Percentiles rank a stretch among this genome's conserved stretches.
Evolutionary conservation across 176 grass and related monocot species (phyloP).

Genomic region (Oryza glumipatula): DNA sequence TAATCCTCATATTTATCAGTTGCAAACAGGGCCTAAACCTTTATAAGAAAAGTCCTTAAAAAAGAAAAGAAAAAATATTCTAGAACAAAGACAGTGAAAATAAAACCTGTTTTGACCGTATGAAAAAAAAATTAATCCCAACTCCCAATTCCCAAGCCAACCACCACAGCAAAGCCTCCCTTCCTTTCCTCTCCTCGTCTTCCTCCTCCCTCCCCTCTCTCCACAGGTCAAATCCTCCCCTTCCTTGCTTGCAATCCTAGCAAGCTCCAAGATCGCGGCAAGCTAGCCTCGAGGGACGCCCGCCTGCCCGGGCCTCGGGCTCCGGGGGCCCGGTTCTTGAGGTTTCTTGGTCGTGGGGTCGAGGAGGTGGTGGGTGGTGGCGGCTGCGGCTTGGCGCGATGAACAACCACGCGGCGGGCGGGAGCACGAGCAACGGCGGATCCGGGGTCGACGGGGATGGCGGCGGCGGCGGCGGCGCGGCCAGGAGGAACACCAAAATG

Average conservation of each 20-base stretch:
- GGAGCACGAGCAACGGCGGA: conserved; percentile 47
- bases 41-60: no score
- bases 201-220: no score
- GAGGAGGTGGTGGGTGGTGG: not conserved
- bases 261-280: not conserved
- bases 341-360: not conserved
- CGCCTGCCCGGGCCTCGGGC: not conserved
- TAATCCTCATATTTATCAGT: no score
- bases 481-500: conserved; percentile 64
- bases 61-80: no score
- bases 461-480: conserved; percentile 24
- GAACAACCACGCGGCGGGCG: conserved; percentile 34
- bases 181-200: not conserved
- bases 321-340: not conserved
- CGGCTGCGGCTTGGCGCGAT: conserved; percentile 13
- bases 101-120: not conserved
- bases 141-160: not conserved
- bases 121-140: not conserved
- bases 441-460: conserved; percentile 46
- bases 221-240: no score
- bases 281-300: not conserved
- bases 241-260: not conserved
- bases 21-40: no score
- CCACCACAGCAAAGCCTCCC: not conserved
- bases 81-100: not conserved